Base-by-base conservation (phyloP, 495 filamentous ascomycete species). In the Daldinia decipiens region DNA sequence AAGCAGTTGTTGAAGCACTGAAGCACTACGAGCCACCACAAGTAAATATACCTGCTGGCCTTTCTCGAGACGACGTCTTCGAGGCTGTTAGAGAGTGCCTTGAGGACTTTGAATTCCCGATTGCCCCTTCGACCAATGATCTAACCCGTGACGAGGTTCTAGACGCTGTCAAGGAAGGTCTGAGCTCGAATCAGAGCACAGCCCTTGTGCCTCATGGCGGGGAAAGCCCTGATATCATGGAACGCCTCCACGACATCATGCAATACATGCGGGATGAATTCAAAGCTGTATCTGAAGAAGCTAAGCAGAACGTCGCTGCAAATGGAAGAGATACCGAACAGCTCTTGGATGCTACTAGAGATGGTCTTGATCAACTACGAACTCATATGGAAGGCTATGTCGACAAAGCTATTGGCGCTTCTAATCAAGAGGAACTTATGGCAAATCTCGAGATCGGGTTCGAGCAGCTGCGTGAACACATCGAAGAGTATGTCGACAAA, bases 401-500 rank as follows among this genome's bases (percentile, higher is more conserved):
- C 31, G 71, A 76, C 56, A 69, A 40, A 59, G 70, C 65, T 17
- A 29, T 61, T 5, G 65, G 52, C 8, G 40, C 67, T 19, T 68
- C 75, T 19, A 92, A 92, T 72, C 93, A 91, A 0, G 92, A 93
- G 73, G 89, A 95, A 70, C 85, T 95, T 13, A 84, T 95, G 5
- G 89, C 93, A 72, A 90, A 91, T 3, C 86, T 94, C 59, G 93
- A 92, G 74, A 91, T 94, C 76, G 92, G 92, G 5, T 86, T 97
- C 31, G 92, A 94, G 67, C 87, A 86, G 53, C 85, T 97, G 5
- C 87, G 91, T 9, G 83, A 83, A 21, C 89, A 95, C 52, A 92
- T 97, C 58, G 92, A 95, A 78, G 82, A 78, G 19, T 95, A 94
- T 70, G 90, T 93, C 31, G 89, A 90, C 60, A 85, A 86, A 24